Conservation (phyloP, 768 basidiomycete species). For the Mrakia hoshinonis region DNA sequence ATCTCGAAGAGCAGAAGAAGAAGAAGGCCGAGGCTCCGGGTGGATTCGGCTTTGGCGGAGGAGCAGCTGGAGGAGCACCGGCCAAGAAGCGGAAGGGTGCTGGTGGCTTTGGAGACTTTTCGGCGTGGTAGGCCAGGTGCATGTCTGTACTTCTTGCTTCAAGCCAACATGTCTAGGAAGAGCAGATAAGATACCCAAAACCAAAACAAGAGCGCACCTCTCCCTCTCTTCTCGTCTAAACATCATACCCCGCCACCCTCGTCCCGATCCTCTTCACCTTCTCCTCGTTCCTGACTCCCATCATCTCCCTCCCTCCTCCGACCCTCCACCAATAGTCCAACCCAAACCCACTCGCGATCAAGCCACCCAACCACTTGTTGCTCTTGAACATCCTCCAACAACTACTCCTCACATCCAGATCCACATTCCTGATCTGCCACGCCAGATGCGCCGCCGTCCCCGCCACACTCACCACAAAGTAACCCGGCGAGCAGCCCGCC, state of each 20-base stretch:
- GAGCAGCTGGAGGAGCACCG: slow-evolving; percentile 41
- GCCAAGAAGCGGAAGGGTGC: slow-evolving; percentile 63
- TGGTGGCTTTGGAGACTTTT: slow-evolving; percentile 84
- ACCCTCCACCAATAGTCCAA: slow-evolving; percentile 51
- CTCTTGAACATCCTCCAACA: slow-evolving; percentile 85
- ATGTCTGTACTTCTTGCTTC: too few relatives aligned
- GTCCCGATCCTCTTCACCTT: slow-evolving; percentile 5
- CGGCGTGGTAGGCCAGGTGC: slow-evolving; percentile 58
- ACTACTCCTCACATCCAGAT: slow-evolving; percentile 65
- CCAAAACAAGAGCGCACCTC: not conserved
- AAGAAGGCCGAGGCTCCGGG: slow-evolving; percentile 30
- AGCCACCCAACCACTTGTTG: slow-evolving; percentile 80
- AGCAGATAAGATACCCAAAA: too few relatives aligned
- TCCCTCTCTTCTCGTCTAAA: not conserved
- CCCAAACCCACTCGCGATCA: slow-evolving; percentile 72
- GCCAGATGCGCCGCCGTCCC: slow-evolving; percentile 68
- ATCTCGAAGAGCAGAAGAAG: slow-evolving; percentile 46
- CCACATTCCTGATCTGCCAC: slow-evolving; percentile 62
- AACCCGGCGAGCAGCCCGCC: slow-evolving; percentile 65
- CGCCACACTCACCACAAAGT: slow-evolving; percentile 64
- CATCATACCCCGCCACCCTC: not conserved
- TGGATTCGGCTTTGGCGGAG: slow-evolving; percentile 33
- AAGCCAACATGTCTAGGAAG: too few relatives aligned
- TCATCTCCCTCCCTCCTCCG: slow-evolving; percentile 17
- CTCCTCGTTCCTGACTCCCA: not conserved